Percentiles rank a stretch among this genome's conserved stretches.
phyloP scores from a whole-genome alignment of 106 monocot genomes.

The Amphibolis antarctica region DNA sequence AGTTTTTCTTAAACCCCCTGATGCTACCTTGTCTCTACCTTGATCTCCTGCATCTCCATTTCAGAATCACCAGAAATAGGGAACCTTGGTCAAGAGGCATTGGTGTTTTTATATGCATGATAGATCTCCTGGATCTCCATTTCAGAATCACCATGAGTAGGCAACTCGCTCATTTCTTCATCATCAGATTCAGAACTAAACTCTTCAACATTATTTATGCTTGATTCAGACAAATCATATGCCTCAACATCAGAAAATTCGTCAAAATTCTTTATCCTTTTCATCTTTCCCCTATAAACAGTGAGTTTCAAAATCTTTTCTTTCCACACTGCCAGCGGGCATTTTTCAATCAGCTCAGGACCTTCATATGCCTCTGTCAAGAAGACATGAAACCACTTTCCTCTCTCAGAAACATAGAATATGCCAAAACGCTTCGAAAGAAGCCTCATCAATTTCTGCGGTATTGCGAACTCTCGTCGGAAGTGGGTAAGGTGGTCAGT shows the following conservation, averaged over 20 bases:
- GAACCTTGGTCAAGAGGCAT: no score
- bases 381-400: constrained; percentile 70
- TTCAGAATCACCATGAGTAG: no score
- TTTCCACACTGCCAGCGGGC: constrained; percentile 74
- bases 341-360: constrained; percentile 59
- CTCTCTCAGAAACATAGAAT: constrained; percentile 90
- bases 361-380: constrained; percentile 78
- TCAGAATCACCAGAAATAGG: no score
- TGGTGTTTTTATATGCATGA: no score
- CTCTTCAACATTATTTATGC: constrained; percentile 6
- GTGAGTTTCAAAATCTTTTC: constrained; percentile 64
- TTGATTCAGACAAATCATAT: constrained; percentile 16
- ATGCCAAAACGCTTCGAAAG: constrained; percentile 80
- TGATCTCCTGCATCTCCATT: no score
- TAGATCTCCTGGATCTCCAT: no score
- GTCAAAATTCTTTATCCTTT: constrained; percentile 29
- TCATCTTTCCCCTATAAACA: constrained; percentile 67
- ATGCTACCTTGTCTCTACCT: no score
- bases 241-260: constrained; percentile 29
- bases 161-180: constrained; percentile 16
- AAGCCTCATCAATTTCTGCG: constrained; percentile 89
- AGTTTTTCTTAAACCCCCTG: no score
- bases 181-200: constrained; percentile 23
- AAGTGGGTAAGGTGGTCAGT: constrained; percentile 89
- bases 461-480: constrained; percentile 70